Evolutionary conservation across 2,329 filamentous ascomycete genomes (phyloP).

Genomic region (Colletotrichum lini): DNA sequence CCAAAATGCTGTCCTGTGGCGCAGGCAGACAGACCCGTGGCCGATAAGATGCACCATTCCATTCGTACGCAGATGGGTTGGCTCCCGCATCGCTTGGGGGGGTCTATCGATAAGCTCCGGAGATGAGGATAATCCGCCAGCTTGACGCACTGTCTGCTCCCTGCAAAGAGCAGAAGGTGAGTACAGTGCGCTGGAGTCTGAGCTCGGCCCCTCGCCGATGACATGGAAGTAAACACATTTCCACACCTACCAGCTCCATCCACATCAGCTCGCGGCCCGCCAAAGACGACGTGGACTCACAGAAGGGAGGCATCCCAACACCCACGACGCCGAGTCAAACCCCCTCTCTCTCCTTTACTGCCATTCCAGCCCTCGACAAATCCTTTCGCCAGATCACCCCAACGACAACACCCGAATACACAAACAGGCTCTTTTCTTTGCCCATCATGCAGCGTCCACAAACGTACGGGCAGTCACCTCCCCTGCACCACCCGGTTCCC

Average conservation of each 20-base stretch:
- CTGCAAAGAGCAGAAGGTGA: rapidly evolving
- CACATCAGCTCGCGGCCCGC: slow-evolving; percentile 34
- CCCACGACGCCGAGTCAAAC: slow-evolving; percentile 2
- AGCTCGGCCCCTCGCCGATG: slow-evolving; percentile 21
- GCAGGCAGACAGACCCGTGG: slow-evolving; percentile 24
- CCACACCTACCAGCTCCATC: slow-evolving; percentile 43
- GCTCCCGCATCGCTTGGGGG: not conserved
- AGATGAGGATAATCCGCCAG: slow-evolving; percentile 1
- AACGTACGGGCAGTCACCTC: slow-evolving; percentile 88
- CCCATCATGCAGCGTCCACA: slow-evolving; percentile 85
- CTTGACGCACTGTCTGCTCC: not conserved
- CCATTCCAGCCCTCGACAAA: not conserved
- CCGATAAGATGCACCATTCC: slow-evolving; percentile 28
- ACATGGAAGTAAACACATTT: slow-evolving; percentile 49
- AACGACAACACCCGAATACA: slow-evolving; percentile 27
- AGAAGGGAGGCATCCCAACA: slow-evolving; percentile 37
- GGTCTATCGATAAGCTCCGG: slow-evolving; percentile 36
- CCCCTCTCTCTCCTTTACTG: not conserved
- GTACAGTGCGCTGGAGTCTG: not conserved
- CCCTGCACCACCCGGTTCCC: slow-evolving; percentile 95
- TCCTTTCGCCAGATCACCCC: not conserved
- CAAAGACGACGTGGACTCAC: slow-evolving; percentile 34
- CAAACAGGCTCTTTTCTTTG: slow-evolving; percentile 24
- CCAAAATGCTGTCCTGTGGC: slow-evolving; percentile 41
- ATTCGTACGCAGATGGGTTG: slow-evolving; percentile 4